phyloP scores from a whole-genome alignment of 768 basidiomycete species.

The Hericium coralloides region DNA sequence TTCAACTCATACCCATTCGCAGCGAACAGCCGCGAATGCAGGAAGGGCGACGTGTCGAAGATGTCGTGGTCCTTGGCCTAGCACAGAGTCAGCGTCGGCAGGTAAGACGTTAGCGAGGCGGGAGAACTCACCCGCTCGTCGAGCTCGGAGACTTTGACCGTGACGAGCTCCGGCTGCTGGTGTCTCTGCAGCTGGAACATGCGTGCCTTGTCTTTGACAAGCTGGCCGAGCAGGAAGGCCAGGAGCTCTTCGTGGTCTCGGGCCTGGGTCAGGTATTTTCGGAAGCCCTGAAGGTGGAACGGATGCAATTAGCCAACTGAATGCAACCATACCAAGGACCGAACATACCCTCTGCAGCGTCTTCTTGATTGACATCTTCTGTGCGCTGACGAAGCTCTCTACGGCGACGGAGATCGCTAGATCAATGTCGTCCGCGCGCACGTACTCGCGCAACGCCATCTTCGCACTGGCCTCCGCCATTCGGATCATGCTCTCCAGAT shows the following conservation, averaged over 20 bases:
- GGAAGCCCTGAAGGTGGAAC: conserved; percentile 60
- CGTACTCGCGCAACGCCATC: conserved; percentile 96
- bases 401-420: conserved; percentile 94
- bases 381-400: conserved; percentile 90
- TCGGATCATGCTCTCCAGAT: conserved; percentile 97
- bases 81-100: not conserved
- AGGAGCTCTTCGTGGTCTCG: conserved; percentile 94
- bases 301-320: not conserved
- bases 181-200: conserved; percentile 70
- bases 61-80: conserved; percentile 97
- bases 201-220: conserved; percentile 89
- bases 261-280: conserved; percentile 94
- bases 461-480: conserved; percentile 99
- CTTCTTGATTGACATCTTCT: conserved; percentile 98
- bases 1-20: conserved; percentile 83
- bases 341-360: conserved; percentile 81
- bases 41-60: conserved; percentile 80
- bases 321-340: not conserved
- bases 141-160: conserved; percentile 71
- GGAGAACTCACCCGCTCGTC: conserved; percentile 66
- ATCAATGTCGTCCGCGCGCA: conserved; percentile 93
- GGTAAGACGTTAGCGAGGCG: conserved; percentile 8
- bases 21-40: conserved; percentile 73
- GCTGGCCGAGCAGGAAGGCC: conserved; percentile 86
- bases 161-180: conserved; percentile 69